Percentiles rank a stretch among this genome's conserved stretches.
Conservation (phyloP, 345 rosid genomes). For the Aquilaria malaccensis region DNA sequence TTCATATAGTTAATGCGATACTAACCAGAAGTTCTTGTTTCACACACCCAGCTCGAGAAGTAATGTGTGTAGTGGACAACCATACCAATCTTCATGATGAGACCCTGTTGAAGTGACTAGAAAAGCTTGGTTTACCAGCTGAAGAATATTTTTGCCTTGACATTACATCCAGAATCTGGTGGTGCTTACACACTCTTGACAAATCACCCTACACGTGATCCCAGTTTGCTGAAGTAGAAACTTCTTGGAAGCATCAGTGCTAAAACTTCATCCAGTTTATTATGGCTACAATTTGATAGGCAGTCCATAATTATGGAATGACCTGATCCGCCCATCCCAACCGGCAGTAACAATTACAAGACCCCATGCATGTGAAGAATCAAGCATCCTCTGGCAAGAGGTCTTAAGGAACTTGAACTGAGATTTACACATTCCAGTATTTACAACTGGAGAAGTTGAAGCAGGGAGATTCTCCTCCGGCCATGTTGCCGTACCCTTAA, state of each 20-base stretch:
- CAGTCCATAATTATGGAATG: conserved; percentile 39
- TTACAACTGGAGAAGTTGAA: conserved; percentile 12
- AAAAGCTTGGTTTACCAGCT: conserved; percentile 4
- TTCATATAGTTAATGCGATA: no score
- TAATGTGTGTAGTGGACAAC: no score
- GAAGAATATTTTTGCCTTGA: not conserved
- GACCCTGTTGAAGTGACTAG: not conserved
- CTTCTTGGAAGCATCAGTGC: no score
- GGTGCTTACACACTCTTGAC: not conserved
- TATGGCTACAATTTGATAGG: conserved; percentile 20
- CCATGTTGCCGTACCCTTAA: conserved; percentile 50
- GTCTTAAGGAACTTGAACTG: conserved; percentile 28
- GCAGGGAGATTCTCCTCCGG: conserved; percentile 43
- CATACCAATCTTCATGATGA: not conserved
- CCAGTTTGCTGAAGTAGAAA: no score
- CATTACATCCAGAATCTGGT: not conserved
- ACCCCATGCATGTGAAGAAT: conserved; percentile 35
- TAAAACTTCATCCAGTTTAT: no score
- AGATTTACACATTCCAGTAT: conserved; percentile 26
- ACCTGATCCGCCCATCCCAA: conserved; percentile 38
- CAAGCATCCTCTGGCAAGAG: conserved; percentile 16
- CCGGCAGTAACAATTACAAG: conserved; percentile 37
- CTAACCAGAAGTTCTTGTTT: no score
- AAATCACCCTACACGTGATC: not conserved
- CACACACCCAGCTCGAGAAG: no score